Conservation (phyloP, 805 yeast species). For the Babjeviella inositovora region DNA sequence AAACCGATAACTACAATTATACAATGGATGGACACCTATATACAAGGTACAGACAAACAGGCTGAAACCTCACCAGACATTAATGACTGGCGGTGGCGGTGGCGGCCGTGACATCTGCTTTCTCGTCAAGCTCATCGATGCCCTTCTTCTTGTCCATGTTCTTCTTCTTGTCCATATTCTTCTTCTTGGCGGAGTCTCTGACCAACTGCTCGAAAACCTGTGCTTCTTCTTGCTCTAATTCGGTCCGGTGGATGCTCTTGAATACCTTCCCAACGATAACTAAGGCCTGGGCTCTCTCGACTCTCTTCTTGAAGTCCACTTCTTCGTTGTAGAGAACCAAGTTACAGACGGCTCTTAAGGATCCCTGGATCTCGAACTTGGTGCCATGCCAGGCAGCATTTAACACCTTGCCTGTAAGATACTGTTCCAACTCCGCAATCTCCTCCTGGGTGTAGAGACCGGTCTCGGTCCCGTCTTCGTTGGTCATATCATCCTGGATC, state of each 20-base stretch:
- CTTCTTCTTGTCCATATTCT: slow-evolving; percentile 16
- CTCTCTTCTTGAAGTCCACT: slow-evolving; percentile 24
- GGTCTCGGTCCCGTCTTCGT: slow-evolving; percentile 13
- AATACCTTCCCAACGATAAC: slow-evolving; percentile 50
- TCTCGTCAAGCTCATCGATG: too few relatives aligned
- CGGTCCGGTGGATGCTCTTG: slow-evolving; percentile 37
- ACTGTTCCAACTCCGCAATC: slow-evolving; percentile 55
- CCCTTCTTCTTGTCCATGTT: too few relatives aligned
- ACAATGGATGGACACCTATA: too few relatives aligned
- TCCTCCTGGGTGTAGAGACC: slow-evolving; percentile 27
- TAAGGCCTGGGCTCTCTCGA: slow-evolving; percentile 49
- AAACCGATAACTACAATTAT: too few relatives aligned
- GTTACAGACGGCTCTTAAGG: slow-evolving; percentile 59
- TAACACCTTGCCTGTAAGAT: slow-evolving; percentile 62
- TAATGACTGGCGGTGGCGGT: too few relatives aligned
- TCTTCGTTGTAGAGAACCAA: slow-evolving; percentile 40
- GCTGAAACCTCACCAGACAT: too few relatives aligned
- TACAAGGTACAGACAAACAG: too few relatives aligned
- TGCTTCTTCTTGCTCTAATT: slow-evolving; percentile 61
- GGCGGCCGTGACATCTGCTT: too few relatives aligned
- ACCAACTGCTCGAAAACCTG: slow-evolving; percentile 63
- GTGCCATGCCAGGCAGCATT: slow-evolving; percentile 83
- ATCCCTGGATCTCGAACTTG: slow-evolving; percentile 60
- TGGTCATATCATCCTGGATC: slow-evolving; percentile 36
- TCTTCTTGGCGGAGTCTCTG: slow-evolving; percentile 24